Evolutionary conservation across 352 stramenopile genomes (phyloP), one percentile per base, ranked within the genome.

Genomic region (Phytophthora ramorum): DNA sequence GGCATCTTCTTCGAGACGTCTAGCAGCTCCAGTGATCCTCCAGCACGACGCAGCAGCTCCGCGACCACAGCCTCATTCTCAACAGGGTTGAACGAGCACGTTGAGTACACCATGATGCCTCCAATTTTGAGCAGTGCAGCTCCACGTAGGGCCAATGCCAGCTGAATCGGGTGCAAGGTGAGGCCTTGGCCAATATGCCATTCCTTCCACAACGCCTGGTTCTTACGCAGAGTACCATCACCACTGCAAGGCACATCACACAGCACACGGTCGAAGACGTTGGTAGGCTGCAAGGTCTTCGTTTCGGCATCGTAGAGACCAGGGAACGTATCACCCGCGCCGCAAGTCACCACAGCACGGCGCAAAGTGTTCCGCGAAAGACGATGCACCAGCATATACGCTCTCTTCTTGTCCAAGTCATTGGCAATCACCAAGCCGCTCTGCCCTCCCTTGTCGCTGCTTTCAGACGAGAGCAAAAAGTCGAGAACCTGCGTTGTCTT

Each of bases 11-110:
- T 58, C 3, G 80, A 82, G 10, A 90, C 88, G 49, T 99, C 91
- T 26, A 98, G 62, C 13, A 99, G 67, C 67, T 98, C 79, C n/a
- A 99, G 78, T 5, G 81, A 83, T 43, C 91, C 89, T 30, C 87
- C 85, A 51, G 90, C 76, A 26, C 88, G 85, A 47, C 97, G 86
- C 47, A 99, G 75, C 20, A 99, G 73, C 64, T 98, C 93, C 1
- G 87, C 83, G 12, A 99, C 96, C n/a, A 99, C 76, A 4, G 98
- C 98, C 76, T 99, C 98, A 77, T 99, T 92, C 81, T 99, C 98
- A 10, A 99, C 85, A 10, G 98, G 97, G 81, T 99, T 99, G 66
- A 99, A 91, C 41, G 91, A 99, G 64, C 98, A 99, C 43, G 96
- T 98, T 28, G 91, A 98, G 71, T 98, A 99, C 3, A 98, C 96